phyloP scores from a whole-genome alignment of 176 grass and related monocot genomes.

The Aegilops longissima region DNA sequence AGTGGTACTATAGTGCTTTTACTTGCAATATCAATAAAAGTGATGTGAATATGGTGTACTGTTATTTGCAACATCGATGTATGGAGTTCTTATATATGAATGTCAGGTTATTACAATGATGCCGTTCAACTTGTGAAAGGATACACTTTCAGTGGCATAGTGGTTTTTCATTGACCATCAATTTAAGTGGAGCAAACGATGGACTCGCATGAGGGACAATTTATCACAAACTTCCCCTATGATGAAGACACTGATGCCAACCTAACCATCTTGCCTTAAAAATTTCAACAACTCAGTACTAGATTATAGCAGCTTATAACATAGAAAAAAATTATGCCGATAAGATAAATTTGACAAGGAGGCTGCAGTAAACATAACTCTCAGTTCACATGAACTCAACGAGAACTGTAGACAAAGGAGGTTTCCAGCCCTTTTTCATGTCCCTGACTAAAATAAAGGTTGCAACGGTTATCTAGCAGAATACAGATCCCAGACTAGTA shows the following conservation, averaged over 20 bases:
- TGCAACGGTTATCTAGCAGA: conserved; percentile 1
- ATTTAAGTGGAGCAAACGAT: background rate
- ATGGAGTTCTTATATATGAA: conserved; percentile 3
- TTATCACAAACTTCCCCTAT: background rate
- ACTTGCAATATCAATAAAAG: conserved; percentile 28
- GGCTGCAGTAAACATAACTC: background rate
- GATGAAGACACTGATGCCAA: background rate
- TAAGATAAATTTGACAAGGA: background rate
- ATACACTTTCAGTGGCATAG: background rate
- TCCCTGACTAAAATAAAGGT: conserved; percentile 64
- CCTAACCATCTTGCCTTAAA: background rate
- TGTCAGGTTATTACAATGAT: background rate
- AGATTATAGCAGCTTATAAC: background rate
- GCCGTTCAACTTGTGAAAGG: background rate
- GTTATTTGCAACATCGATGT: background rate
- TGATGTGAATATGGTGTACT: conserved; percentile 9
- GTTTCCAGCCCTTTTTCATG: conserved; percentile 64
- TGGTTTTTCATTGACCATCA: background rate
- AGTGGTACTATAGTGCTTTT: background rate
- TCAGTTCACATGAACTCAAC: too few species aligned
- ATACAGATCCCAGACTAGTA: background rate
- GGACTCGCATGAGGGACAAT: background rate
- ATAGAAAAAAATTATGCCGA: background rate
- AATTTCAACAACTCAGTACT: background rate
- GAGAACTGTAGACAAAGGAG: conserved; percentile 48